These are phyloP conservation scores for Prunus dulcis DNA, from an alignment of 306 rosid genomes.

Conservation along the genomic window DNA sequence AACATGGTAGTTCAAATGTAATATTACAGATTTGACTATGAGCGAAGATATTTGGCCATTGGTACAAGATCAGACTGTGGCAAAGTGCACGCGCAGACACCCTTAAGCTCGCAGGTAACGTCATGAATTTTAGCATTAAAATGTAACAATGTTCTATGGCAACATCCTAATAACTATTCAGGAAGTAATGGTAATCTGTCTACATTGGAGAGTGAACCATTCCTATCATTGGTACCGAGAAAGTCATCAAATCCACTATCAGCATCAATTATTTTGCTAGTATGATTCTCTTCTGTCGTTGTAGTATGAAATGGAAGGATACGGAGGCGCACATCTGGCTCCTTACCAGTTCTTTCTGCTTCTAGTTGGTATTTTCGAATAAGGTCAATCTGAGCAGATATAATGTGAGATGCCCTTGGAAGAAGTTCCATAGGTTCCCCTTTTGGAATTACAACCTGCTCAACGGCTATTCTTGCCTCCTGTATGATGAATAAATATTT, in stretches of 20 bases:
- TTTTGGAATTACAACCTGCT: slow-evolving; percentile 71
- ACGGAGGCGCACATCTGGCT: slow-evolving; percentile 43
- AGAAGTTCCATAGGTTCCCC: slow-evolving; percentile 74
- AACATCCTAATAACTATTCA: slow-evolving; percentile 35
- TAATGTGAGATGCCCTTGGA: slow-evolving; percentile 60
- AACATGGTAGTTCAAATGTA: background rate
- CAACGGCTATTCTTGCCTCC: slow-evolving; percentile 93
- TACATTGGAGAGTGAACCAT: slow-evolving; percentile 38
- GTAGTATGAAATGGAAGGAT: slow-evolving; percentile 54
- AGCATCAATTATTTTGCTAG: slow-evolving; percentile 19
- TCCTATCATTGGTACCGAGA: slow-evolving; percentile 41
- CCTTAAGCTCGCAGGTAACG: background rate
- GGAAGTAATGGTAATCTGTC: slow-evolving; percentile 77
- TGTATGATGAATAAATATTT: slow-evolving; percentile 32
- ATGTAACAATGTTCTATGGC: background rate
- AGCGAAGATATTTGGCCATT: too few relatives aligned
- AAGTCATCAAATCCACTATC: slow-evolving; percentile 43
- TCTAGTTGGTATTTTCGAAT: slow-evolving; percentile 63
- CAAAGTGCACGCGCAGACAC: background rate
- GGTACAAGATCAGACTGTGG: background rate
- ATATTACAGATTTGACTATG: background rate
- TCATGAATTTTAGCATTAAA: background rate
- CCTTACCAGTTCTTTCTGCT: slow-evolving; percentile 45
- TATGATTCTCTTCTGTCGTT: slow-evolving; percentile 24
- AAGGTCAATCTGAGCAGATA: slow-evolving; percentile 66